Evolutionary conservation across 495 filamentous ascomycete species (phyloP).

Genomic region (Penicillium odoratum): DNA sequence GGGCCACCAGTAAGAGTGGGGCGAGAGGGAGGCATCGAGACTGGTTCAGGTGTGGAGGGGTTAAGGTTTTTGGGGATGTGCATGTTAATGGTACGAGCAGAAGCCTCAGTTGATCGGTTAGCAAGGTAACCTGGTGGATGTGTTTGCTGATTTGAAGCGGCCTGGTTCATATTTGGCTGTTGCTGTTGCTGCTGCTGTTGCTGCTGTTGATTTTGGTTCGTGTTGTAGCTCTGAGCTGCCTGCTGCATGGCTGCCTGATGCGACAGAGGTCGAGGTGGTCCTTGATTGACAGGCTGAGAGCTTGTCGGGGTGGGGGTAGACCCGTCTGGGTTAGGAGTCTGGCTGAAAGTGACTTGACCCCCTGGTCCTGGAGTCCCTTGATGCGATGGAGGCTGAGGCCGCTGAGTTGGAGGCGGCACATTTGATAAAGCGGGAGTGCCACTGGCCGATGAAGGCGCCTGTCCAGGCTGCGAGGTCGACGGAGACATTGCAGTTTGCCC

Average conservation of each 20-base stretch:
- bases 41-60: slow-evolving; percentile 66
- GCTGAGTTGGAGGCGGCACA: slow-evolving; percentile 49
- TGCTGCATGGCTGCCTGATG: slow-evolving; percentile 63
- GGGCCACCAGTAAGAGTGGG: slow-evolving; percentile 79
- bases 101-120: slow-evolving; percentile 50
- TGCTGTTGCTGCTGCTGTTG: slow-evolving; percentile 39
- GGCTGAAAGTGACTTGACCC: slow-evolving; percentile 39
- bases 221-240: slow-evolving; percentile 58
- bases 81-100: slow-evolving; percentile 57
- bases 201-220: slow-evolving; percentile 37
- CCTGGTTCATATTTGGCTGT: slow-evolving; percentile 36
- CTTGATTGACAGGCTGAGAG: slow-evolving; percentile 46
- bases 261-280: slow-evolving; percentile 57
- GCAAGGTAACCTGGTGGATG: slow-evolving; percentile 53
- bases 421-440: slow-evolving; percentile 38
- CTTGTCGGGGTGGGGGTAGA: slow-evolving; percentile 45
- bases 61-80: slow-evolving; percentile 80
- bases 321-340: slow-evolving; percentile 34
- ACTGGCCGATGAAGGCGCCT: slow-evolving; percentile 41
- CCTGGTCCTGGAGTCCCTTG: slow-evolving; percentile 45
- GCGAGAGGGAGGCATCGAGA: slow-evolving; percentile 66
- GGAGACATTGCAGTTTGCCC: slow-evolving; percentile 42
- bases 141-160: slow-evolving; percentile 40
- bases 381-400: slow-evolving; percentile 39
- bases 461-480: slow-evolving; percentile 38